These are phyloP conservation scores for Cornus florida DNA, from an alignment of 148 eudicot species.

Conservation along the genomic window DNA sequence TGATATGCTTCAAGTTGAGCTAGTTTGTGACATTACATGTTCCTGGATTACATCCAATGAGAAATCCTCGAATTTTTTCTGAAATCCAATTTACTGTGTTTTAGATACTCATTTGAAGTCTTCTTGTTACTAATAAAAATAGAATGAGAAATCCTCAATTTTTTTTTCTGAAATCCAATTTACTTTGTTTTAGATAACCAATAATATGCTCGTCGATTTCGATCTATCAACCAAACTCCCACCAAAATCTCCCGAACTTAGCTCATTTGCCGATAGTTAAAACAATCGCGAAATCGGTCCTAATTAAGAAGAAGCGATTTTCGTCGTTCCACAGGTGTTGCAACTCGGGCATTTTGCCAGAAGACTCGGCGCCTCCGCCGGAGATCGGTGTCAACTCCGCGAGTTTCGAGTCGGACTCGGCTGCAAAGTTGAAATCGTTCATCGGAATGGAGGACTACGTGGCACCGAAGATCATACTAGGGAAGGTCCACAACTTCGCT, in stretches of 20 bases:
- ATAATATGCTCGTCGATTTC: constrained; percentile 92
- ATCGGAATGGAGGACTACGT: constrained; percentile 95
- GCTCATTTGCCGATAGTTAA: constrained; percentile 3
- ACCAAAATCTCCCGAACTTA: constrained; percentile 37
- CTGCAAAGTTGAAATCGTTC: constrained; percentile 67
- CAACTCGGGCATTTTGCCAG: constrained; percentile 50
- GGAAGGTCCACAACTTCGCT: constrained; percentile 69
- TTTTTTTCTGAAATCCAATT: no score
- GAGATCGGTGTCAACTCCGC: constrained; percentile 6
- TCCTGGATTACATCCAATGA: no score
- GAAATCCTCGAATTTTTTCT: no score
- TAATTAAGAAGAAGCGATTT: constrained; percentile 17
- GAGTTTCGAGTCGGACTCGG: constrained; percentile 33
- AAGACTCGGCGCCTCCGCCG: constrained; percentile 23
- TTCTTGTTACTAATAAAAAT: no score
- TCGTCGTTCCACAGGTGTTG: constrained; percentile 23
- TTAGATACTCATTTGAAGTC: no score
- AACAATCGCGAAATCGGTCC: constrained; percentile 14
- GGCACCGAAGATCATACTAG: constrained; percentile 72
- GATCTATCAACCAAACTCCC: constrained; percentile 77
- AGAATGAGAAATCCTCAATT: no score
- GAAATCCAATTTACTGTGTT: no score
- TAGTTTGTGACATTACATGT: no score
- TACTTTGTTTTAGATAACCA: no score
- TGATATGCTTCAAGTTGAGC: no score